These are phyloP conservation scores for Suillus weaverae DNA, from an alignment of 768 basidiomycete genomes.

Conservation along the genomic window DNA sequence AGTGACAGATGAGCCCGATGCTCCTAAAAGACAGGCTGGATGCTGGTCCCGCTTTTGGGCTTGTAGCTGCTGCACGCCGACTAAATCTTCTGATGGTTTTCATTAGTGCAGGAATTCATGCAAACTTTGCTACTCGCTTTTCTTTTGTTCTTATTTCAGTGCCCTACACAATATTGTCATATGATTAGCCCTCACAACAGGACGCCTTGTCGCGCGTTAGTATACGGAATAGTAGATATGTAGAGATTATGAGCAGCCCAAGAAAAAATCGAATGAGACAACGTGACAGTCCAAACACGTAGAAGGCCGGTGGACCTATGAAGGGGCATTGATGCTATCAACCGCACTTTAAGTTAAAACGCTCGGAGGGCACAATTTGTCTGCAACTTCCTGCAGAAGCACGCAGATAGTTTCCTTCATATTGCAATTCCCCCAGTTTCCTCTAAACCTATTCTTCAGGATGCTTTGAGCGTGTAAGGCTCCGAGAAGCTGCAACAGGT, in stretches of 20 bases:
- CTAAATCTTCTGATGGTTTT: not conserved
- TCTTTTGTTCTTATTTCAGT: not conserved
- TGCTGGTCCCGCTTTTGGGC: not conserved
- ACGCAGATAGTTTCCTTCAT: slow-evolving; percentile 58
- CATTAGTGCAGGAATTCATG: not conserved
- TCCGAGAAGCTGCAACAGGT: slow-evolving; percentile 60
- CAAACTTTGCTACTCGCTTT: not conserved
- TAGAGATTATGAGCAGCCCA: not conserved
- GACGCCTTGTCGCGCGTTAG: not conserved
- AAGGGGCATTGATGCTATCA: not conserved
- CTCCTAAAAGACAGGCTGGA: not conserved
- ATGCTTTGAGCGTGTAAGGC: slow-evolving; percentile 62
- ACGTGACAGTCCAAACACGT: not conserved
- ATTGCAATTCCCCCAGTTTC: slow-evolving; percentile 48
- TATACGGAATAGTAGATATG: not conserved
- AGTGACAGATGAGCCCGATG: not conserved
- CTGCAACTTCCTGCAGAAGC: slow-evolving; percentile 64
- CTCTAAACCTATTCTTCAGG: slow-evolving; percentile 58
- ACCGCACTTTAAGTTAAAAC: not conserved
- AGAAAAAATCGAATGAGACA: not conserved
- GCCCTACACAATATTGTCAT: not conserved
- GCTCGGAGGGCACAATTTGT: slow-evolving; percentile 33
- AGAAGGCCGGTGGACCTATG: not conserved
- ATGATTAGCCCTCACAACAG: not conserved
- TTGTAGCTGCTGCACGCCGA: not conserved